Percentiles rank a stretch among this genome's conserved stretches.
phyloP scores from a whole-genome alignment of 2,329 filamentous ascomycete genomes.

The Colletotrichum lindemuthianum region DNA sequence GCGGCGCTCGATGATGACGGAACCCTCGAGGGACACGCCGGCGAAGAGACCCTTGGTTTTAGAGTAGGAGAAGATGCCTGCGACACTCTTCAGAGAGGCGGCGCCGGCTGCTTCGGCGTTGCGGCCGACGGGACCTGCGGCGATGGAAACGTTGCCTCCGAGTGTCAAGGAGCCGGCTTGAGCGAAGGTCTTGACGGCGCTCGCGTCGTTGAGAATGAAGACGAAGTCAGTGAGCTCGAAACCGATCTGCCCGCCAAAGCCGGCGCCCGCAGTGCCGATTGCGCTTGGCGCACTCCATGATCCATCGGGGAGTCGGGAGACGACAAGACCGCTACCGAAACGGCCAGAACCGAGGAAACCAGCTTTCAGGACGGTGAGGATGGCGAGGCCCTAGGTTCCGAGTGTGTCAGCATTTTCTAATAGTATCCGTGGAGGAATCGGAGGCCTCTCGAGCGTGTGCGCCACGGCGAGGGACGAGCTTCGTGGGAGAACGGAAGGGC shows the following conservation, averaged over 20 bases:
- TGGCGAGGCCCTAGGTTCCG: slow-evolving; percentile 72
- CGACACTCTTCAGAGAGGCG: slow-evolving; percentile 87
- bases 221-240: slow-evolving; percentile 95
- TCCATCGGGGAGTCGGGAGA: slow-evolving; percentile 81
- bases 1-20: slow-evolving; percentile 90
- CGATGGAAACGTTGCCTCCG: slow-evolving; percentile 95
- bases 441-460: slow-evolving; percentile 10
- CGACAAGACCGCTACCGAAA: slow-evolving; percentile 84
- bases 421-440: background rate
- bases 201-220: slow-evolving; percentile 94
- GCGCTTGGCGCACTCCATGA: slow-evolving; percentile 85
- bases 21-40: slow-evolving; percentile 93
- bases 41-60: slow-evolving; percentile 98
- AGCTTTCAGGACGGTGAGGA: slow-evolving; percentile 87
- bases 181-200: slow-evolving; percentile 91
- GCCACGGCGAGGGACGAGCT: slow-evolving; percentile 17
- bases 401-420: slow-evolving; percentile 25
- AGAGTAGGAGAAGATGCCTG: slow-evolving; percentile 95
- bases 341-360: slow-evolving; percentile 86
- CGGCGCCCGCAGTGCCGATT: slow-evolving; percentile 82
- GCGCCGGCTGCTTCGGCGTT: slow-evolving; percentile 97
- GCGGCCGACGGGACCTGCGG: slow-evolving; percentile 90
- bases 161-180: slow-evolving; percentile 92
- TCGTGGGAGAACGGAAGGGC: slow-evolving; percentile 8
- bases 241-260: slow-evolving; percentile 86